Base-by-base conservation (phyloP, 1,284 basidiomycete species). In the Pascua sp. region DNA sequence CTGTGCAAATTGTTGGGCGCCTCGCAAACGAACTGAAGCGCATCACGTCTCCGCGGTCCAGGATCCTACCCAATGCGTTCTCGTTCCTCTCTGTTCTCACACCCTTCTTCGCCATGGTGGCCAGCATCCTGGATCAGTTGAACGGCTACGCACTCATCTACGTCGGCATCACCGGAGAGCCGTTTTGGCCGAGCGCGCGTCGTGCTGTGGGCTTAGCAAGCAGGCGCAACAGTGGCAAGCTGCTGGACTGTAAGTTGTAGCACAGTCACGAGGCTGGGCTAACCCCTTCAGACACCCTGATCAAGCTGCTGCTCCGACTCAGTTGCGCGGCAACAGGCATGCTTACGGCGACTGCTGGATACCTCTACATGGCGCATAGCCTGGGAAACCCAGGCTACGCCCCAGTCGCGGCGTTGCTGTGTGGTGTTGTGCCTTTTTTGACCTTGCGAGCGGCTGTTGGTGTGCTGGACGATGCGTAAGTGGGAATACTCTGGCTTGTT, bases 361-460 rank as follows among this genome's bases (percentile, higher is more conserved):
- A 94, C 72, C 76, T 96, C 4, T 93, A 93, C 67, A 89, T 90
- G 45, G 87, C 90, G 5, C 91, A 93, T 72, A 87, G 88, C 0
- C 78, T 94, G 24, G 77, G 76, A n/a, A 86, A 86, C 12, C 90
- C 91, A 0, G 77, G 86, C 42, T 84, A 88, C 65, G 91, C 91
- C 0, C 81, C 91, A 5, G 81, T 86, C 8, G 88, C 90, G 9
- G 85, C 88, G 0, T 63, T 93, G 18, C 79, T 93, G 4, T 89
- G 88, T 42, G 90, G 87, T 2, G 84, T 84, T 4, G 84, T 91
- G 5, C 91, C 90, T 0, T 89, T 87, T 15, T 80, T 92, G 42
- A 89, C 91, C 12, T 86, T 90, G 9, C 71, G 88, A 66, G 91
- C 92, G 60, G 90, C 89, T 60, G 85, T 89, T 7, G 89, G 89